These are phyloP conservation scores for Scedosporium boydii DNA, from an alignment of 2,329 filamentous ascomycete species.

Conservation along the genomic window DNA sequence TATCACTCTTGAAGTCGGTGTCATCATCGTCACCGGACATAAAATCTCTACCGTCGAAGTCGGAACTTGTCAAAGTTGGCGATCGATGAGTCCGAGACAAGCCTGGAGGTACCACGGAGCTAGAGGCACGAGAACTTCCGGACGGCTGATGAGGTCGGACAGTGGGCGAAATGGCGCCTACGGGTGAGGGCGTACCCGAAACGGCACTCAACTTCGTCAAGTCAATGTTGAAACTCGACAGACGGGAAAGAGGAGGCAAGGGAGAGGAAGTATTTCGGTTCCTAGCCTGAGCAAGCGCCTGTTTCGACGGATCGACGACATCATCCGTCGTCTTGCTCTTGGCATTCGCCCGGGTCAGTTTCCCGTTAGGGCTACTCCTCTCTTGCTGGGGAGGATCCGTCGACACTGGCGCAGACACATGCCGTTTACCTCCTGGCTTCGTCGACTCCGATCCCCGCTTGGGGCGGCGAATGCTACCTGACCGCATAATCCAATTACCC, in stretches of 20 bases:
- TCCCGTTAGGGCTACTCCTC: conserved; percentile 10
- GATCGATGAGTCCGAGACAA: conserved; percentile 20
- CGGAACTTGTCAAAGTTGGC: conserved; percentile 61
- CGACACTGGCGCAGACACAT: conserved; percentile 38
- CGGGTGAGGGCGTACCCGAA: conserved; percentile 2
- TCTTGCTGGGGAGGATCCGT: conserved; percentile 1
- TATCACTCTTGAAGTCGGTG: conserved; percentile 70
- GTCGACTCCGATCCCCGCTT: conserved; percentile 30
- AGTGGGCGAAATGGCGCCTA: conserved; percentile 19
- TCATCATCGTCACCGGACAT: conserved; percentile 67
- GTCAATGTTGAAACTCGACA: conserved; percentile 47
- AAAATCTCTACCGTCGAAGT: conserved; percentile 55
- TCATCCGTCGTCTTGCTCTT: conserved; percentile 14
- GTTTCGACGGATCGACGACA: conserved; percentile 14
- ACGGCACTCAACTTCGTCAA: conserved; percentile 28
- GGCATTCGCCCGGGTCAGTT: conserved; percentile 2
- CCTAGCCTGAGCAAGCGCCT: conserved; percentile 7
- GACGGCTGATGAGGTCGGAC: conserved; percentile 31
- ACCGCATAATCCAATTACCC: conserved; percentile 44
- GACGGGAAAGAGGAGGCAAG: conserved; percentile 41
- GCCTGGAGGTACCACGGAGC: conserved; percentile 30
- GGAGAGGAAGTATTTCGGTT: conserved; percentile 45
- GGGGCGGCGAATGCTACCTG: conserved; percentile 45
- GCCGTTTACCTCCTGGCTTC: conserved; percentile 26
- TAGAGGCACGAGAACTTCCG: conserved; percentile 25